Base-by-base conservation (phyloP, 2,329 filamentous ascomycete species). In the Aspergillus floridensis region DNA sequence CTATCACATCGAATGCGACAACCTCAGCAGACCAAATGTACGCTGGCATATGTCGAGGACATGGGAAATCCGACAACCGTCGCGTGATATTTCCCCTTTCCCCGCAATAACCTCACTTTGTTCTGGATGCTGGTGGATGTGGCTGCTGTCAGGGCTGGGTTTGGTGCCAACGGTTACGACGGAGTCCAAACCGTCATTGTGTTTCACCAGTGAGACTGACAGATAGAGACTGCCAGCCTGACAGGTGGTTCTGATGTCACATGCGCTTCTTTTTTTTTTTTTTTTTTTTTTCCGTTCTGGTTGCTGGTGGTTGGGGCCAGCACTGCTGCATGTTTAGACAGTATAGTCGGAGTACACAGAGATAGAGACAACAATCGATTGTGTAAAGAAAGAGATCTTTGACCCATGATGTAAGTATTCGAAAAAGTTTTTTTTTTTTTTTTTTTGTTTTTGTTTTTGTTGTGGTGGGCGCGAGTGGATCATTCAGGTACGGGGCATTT, bases 171-270 rank as follows among this genome's bases (percentile, higher is more conserved):
- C 38, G 53, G 53, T 47, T 1, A 47, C 32, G 32, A 29, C 41
- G 53, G 47, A 41, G 7, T 55, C 41, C 53, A 48, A 48, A 55
- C 53, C 32, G 53, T 46, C 38, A 19, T 48, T 55, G 53, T 48
- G 53, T 55, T 55, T 55, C 53, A 55, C 53, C 53, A 55, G 31
- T 16, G 29, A 19, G 16, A 3, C 11, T 55, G 53, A 55, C 53
- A 55, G 44, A 55, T 55, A 44, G 53, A 55, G 38, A 29, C 38
- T 44, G 38, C 38, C 19, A 44, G 44, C 35, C 29, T 55, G 53
- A 55, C 53, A 55, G 53, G 41, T 55, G 41, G 52, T 55, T 48
- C 41, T 55, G 44, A 55, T 55, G 53, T 55, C 53, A 55, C 32
- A 21, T 24, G 7, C 7, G 26, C 26, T 26, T n/a, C n/a, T n/a